Evolutionary conservation across 768 basidiomycete genomes (phyloP), one percentile per base, ranked within the genome.

Genomic region (Amanita muscaria): DNA sequence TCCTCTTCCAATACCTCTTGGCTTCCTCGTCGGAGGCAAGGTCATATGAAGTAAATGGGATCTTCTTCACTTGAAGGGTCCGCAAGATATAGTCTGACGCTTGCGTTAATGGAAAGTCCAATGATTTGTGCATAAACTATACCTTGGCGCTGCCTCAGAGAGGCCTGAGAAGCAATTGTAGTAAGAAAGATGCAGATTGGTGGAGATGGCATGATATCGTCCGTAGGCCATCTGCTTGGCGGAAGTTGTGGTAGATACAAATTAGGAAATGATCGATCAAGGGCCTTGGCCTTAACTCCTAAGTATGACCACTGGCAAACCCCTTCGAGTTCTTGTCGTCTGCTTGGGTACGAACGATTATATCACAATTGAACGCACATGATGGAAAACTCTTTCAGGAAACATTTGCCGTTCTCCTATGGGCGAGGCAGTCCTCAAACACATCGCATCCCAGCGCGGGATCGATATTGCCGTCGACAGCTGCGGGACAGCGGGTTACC

Each of bases 351-450:
- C 42, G 53, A 7, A 15, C 14, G 7, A 5, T 16, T 34, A 3
- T n/a, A 7, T 3, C 23, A 23, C 37, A 12, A 31, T 5, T 21
- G 11, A n/a, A 4, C 7, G 10, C 39, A 7, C 42, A 15, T 32
- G 42, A 51, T 23, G 46, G 31, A 24, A n/a, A 15, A n/a, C 12
- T 38, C 43, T 27, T 42, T 50, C 18, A 72, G 86, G 86, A 10
- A 89, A 89, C 58, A 88, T 89, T 47, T 89, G 89, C 58, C 81
- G 91, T 25, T 90, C 88, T 18, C 90, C 91, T 0, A 88, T 94
- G 79, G 91, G 89, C 23, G 88, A 92, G 64, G 91, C 89, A 2
- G 86, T 93, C 18, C 70, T 93, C 23, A 70, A 65, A 48, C 72
- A 88, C 43, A 72, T 79, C 46, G 86, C 84, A 7, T 63, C 68